phyloP scores from a whole-genome alignment of 1,284 basidiomycete genomes.

The Thecaphora frezii region DNA sequence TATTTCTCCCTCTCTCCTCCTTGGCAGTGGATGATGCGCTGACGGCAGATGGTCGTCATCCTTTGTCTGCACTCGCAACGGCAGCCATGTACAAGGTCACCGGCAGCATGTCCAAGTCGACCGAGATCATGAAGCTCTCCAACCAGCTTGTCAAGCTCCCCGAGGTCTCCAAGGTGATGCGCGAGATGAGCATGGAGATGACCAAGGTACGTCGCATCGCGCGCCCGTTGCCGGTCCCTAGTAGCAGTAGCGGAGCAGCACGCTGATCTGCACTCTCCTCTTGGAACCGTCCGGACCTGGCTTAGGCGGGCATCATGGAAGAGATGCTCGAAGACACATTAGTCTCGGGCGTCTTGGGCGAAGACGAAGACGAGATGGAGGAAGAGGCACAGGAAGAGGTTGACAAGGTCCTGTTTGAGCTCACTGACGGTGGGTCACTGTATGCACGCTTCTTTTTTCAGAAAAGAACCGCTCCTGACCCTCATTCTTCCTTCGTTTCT shows the following conservation, averaged over 20 bases:
- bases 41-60: too few relatives aligned
- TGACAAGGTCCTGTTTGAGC: slow-evolving; percentile 90
- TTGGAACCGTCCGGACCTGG: not conserved
- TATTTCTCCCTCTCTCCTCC: too few relatives aligned
- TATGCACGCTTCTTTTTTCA: too few relatives aligned
- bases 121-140: slow-evolving; percentile 98
- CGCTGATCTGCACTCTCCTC: not conserved
- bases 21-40: too few relatives aligned
- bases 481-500: not conserved
- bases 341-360: slow-evolving; percentile 59
- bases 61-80: too few relatives aligned
- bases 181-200: slow-evolving; percentile 98
- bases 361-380: slow-evolving; percentile 88
- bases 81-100: slow-evolving; percentile 96
- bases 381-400: slow-evolving; percentile 97
- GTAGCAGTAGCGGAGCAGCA: too few relatives aligned
- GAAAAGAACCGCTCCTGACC: too few relatives aligned
- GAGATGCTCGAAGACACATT: slow-evolving; percentile 62
- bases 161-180: slow-evolving; percentile 87
- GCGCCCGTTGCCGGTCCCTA: not conserved
- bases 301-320: slow-evolving; percentile 61
- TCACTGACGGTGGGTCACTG: slow-evolving; percentile 85
- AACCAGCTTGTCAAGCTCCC: slow-evolving; percentile 89
- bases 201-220: slow-evolving; percentile 68
- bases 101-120: slow-evolving; percentile 91